Conservation (phyloP, 371 early-diverging fungal genomes). For the Dichotomocladium elegans region DNA sequence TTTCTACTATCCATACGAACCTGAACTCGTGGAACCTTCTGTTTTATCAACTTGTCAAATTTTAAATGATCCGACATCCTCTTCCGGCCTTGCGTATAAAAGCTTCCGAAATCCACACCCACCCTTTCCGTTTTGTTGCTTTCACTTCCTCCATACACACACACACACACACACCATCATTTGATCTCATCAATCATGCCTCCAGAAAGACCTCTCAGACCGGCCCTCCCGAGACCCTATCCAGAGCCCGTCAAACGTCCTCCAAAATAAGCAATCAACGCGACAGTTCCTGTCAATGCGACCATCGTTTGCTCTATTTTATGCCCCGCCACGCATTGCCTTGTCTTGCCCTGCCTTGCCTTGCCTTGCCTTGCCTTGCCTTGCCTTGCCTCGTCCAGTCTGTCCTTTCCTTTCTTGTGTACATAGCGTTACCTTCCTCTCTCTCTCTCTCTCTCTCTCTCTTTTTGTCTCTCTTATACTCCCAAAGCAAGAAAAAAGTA, state of each 20-base stretch:
- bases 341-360: not conserved
- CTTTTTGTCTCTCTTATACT: too few relatives aligned
- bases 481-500: too few relatives aligned
- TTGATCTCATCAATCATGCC: slow-evolving; percentile 12
- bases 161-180: not conserved
- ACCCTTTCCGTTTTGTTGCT: not conserved
- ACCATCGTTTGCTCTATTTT: not conserved
- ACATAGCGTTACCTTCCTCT: too few relatives aligned
- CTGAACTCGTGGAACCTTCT: too few relatives aligned
- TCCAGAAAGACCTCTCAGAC: slow-evolving; percentile 29
- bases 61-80: too few relatives aligned
- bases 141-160: not conserved
- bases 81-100: too few relatives aligned
- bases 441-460: too few relatives aligned
- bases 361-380: slow-evolving; percentile 1
- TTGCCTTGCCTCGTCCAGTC: too few relatives aligned
- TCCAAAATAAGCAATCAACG: not conserved
- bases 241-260: slow-evolving; percentile 23
- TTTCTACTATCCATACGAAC: too few relatives aligned
- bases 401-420: too few relatives aligned
- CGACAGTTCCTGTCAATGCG: not conserved
- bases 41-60: too few relatives aligned
- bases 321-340: not conserved
- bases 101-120: too few relatives aligned
- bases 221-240: slow-evolving; percentile 24